Conservation (phyloP, 306 rosid genomes). For the Fagus crenata region DNA sequence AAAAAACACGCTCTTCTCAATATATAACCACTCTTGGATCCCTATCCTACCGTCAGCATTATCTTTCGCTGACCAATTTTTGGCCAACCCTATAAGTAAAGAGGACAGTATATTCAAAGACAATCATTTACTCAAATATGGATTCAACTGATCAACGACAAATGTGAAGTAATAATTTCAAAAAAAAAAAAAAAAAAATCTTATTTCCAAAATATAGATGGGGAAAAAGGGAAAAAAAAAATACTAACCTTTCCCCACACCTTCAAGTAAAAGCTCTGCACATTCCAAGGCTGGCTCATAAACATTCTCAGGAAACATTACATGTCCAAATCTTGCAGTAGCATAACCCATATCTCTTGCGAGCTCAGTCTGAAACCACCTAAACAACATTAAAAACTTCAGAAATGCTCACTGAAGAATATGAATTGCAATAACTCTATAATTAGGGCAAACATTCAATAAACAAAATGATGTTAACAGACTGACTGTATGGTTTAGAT, state of each 20-base stretch:
- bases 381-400: conserved; percentile 55
- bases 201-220: background rate
- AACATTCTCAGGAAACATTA: conserved; percentile 97
- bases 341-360: conserved; percentile 93
- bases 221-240: conserved; percentile 15
- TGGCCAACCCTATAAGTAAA: conserved; percentile 16
- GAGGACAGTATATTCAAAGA: conserved; percentile 14
- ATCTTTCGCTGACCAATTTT: background rate
- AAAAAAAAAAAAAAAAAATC: background rate
- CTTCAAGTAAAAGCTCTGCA: conserved; percentile 92
- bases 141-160: conserved; percentile 18
- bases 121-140: conserved; percentile 5
- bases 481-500: background rate
- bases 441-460: conserved; percentile 15
- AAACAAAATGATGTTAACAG: background rate
- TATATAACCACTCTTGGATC: conserved; percentile 14
- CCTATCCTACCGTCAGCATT: conserved; percentile 7
- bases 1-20: conserved; percentile 23
- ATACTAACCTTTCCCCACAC: conserved; percentile 77
- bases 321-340: conserved; percentile 95
- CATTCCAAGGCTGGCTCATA: conserved; percentile 85
- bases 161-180: conserved; percentile 10
- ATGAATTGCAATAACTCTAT: conserved; percentile 17
- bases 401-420: conserved; percentile 34
- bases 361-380: conserved; percentile 97